Evolutionary conservation across 768 basidiomycete species (phyloP).

Genomic region (Pisolithus orientalis): DNA sequence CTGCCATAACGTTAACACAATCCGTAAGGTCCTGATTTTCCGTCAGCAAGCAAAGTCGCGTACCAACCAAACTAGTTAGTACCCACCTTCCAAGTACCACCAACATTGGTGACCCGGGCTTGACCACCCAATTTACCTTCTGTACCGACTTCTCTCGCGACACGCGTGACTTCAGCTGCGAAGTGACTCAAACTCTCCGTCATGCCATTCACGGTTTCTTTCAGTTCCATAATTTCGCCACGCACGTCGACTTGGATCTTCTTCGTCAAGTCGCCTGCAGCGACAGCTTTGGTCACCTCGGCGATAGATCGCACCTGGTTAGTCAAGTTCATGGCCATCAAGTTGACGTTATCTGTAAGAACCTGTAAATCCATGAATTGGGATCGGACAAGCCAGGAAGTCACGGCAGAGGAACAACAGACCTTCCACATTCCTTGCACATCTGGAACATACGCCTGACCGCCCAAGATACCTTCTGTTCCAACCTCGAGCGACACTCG

Average conservation of each 20-base stretch:
- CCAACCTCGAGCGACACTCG: slow-evolving; percentile 90
- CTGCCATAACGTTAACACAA: slow-evolving; percentile 94
- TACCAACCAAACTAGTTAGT: neutral
- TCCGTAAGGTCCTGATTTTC: slow-evolving; percentile 70
- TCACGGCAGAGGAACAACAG: slow-evolving; percentile 5
- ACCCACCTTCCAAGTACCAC: slow-evolving; percentile 86
- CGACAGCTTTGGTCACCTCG: slow-evolving; percentile 92
- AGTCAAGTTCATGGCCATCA: slow-evolving; percentile 88
- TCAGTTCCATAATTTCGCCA: slow-evolving; percentile 86
- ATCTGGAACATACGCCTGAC: slow-evolving; percentile 87
- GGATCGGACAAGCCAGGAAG: slow-evolving; percentile 13
- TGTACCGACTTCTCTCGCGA: slow-evolving; percentile 95
- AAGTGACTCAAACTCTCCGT: slow-evolving; percentile 81
- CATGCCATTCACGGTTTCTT: slow-evolving; percentile 95
- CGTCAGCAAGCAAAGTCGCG: neutral
- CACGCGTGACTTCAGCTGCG: slow-evolving; percentile 77
- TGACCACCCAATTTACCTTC: slow-evolving; percentile 94
- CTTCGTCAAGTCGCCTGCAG: slow-evolving; percentile 87
- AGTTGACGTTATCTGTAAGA: slow-evolving; percentile 76
- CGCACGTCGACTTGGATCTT: slow-evolving; percentile 89
- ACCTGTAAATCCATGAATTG: slow-evolving; percentile 25
- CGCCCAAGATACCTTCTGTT: slow-evolving; percentile 88
- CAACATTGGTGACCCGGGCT: slow-evolving; percentile 88
- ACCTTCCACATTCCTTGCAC: slow-evolving; percentile 96
- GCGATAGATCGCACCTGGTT: slow-evolving; percentile 88